These are phyloP conservation scores for Leptodontidium sp. DNA, from an alignment of 2,329 filamentous ascomycete genomes.

Conservation along the genomic window DNA sequence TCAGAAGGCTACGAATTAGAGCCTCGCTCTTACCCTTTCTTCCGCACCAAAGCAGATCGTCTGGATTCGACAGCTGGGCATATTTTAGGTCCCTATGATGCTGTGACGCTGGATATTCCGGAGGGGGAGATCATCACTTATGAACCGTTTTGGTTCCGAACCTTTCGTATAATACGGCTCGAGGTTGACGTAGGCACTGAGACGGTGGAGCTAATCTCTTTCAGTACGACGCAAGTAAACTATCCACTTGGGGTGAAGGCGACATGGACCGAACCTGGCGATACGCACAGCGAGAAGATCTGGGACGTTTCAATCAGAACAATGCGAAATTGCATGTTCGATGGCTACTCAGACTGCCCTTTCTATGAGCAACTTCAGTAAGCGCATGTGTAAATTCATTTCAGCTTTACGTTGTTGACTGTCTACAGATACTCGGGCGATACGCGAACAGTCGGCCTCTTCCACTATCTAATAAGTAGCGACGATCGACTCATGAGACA, in stretches of 20 bases:
- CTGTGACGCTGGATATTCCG: constrained; percentile 43
- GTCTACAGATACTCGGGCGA: constrained; percentile 38
- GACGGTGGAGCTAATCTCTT: constrained; percentile 40
- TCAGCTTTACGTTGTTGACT: neutral
- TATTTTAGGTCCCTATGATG: constrained; percentile 51
- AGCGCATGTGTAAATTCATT: neutral
- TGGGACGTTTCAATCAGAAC: constrained; percentile 46
- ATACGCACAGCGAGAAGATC: constrained; percentile 32
- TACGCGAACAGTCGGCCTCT: constrained; percentile 38
- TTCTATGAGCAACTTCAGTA: constrained; percentile 45
- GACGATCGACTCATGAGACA: constrained; percentile 43
- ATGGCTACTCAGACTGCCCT: constrained; percentile 42
- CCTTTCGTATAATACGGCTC: constrained; percentile 49
- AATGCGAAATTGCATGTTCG: constrained; percentile 49
- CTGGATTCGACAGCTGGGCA: constrained; percentile 45
- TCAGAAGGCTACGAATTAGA: constrained; percentile 49
- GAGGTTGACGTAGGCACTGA: constrained; percentile 42
- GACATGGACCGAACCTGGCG: constrained; percentile 32
- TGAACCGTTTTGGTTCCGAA: constrained; percentile 53
- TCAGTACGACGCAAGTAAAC: constrained; percentile 48
- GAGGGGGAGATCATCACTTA: constrained; percentile 36
- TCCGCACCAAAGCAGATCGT: constrained; percentile 50
- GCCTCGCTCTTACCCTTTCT: constrained; percentile 50
- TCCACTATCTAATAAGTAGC: constrained; percentile 43
- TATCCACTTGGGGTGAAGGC: constrained; percentile 49